Base-by-base conservation (phyloP, 208 protist genomes). In the Leishmania amazonensis region DNA sequence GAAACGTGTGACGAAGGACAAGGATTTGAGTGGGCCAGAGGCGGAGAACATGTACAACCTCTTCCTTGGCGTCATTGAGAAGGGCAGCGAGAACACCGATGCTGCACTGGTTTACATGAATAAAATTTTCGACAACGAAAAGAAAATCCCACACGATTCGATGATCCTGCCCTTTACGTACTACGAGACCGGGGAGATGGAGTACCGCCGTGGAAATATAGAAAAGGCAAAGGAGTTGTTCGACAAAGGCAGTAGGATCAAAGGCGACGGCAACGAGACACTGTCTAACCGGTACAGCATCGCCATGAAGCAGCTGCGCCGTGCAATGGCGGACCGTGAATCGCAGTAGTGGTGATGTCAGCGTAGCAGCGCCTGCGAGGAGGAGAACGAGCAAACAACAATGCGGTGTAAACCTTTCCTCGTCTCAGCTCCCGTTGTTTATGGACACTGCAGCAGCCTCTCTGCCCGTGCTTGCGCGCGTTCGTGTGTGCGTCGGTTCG, bases 191-290 rank as follows among this genome's bases (percentile, higher is more conserved):
- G 95, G 85, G 2, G 95, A 98, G 85, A 80, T 98, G 79, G 93
- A 97, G 88, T 98, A 92, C 80, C 92, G 91, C 28, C 90, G 87
- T 62, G 94, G 92, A 53, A 91, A 96, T 74, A 76, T 91, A 45
- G 81, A 89, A 28, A 86, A 83, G 60, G 90, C 95, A 68, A 96
- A 96, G 79, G 81, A 93, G 74, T 78, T 96, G n/a, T 96, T 98
- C 58, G 89, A 91, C 3, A 93, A 94, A 76, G 95, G 95, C 68
- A 88, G 87, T 75, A 91, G 87, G 57, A 85, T 98, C 75, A 96
- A 95, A 60, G 95, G 95, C n/a, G 93, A 97, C 81, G 92, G 94
- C 62, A 97, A 96, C 77, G 95, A 98, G 62, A 98, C 95, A 19
- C 82, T 98, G 28, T 68, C 89, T 58, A 98, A 98, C 80, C 87